Conservation (phyloP, 345 rosid genomes). For the Laguncularia racemosa region DNA sequence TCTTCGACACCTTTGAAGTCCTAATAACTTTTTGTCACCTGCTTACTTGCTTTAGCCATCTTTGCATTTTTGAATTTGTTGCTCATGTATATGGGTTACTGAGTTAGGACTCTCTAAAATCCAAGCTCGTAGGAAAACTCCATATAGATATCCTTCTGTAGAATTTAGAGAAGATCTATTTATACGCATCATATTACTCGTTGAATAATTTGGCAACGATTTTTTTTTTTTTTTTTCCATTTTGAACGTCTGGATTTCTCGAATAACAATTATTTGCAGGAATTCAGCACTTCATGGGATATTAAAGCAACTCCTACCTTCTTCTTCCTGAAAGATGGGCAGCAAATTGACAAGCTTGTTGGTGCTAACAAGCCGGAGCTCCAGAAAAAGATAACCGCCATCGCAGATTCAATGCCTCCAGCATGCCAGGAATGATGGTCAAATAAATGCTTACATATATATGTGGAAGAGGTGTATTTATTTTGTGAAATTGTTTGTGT, state of each 20-base stretch:
- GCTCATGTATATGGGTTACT: not conserved
- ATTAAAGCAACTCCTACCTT: conserved; percentile 88
- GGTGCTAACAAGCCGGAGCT: conserved; percentile 89
- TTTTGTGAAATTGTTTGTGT: no score
- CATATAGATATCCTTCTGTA: no score
- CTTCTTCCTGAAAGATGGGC: conserved; percentile 80
- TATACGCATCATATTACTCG: no score
- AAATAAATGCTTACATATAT: not conserved
- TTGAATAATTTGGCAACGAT: no score
- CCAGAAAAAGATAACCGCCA: conserved; percentile 51
- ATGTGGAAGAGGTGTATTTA: not conserved
- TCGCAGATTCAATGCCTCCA: conserved; percentile 30
- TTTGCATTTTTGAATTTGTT: not conserved
- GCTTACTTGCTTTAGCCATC: no score
- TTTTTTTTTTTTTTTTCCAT: no score
- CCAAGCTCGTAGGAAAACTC: no score
- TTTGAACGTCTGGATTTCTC: no score
- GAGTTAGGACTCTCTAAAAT: not conserved
- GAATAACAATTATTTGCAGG: conserved; percentile 30
- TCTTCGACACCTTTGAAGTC: no score
- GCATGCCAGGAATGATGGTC: no score
- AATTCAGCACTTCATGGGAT: conserved; percentile 79
- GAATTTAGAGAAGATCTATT: no score
- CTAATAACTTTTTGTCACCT: not conserved
- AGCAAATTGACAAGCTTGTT: conserved; percentile 71